These are phyloP conservation scores for Mayamaea pseudoterrestris DNA, from an alignment of 108 stramenopile genomes.

Conservation along the genomic window DNA sequence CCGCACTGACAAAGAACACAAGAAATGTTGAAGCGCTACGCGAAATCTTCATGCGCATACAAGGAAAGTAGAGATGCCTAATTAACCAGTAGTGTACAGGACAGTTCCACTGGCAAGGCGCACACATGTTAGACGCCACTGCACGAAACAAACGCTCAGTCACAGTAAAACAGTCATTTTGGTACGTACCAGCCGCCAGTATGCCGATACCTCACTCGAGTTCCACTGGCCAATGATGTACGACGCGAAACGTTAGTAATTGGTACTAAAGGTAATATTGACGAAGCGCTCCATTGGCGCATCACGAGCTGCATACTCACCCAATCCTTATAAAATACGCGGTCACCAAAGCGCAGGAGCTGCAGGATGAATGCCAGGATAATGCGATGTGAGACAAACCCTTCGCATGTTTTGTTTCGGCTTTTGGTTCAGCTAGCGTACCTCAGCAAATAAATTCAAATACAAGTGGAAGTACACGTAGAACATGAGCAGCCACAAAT, in stretches of 20 bases:
- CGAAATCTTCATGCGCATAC: constrained; percentile 48
- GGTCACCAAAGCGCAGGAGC: constrained; percentile 84
- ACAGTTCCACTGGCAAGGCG: constrained; percentile 93
- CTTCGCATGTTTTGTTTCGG: too few species aligned
- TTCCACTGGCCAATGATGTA: too few species aligned
- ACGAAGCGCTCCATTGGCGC: background rate
- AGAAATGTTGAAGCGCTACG: constrained; percentile 60
- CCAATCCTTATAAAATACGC: constrained; percentile 79
- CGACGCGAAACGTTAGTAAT: constrained; percentile 28
- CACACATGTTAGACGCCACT: too few species aligned
- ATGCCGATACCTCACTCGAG: constrained; percentile 69
- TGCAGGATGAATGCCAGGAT: too few species aligned
- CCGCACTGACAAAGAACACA: constrained; percentile 84
- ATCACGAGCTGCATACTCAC: constrained; percentile 1
- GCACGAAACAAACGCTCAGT: background rate
- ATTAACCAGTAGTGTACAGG: constrained; percentile 93
- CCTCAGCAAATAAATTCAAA: constrained; percentile 86
- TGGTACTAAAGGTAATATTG: background rate
- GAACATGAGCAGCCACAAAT: constrained; percentile 87
- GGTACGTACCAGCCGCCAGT: constrained; percentile 91
- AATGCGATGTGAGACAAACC: too few species aligned
- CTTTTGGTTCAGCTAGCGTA: too few species aligned
- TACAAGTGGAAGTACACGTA: constrained; percentile 85
- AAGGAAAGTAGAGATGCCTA: constrained; percentile 87
- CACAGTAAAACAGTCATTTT: background rate